phyloP scores from a whole-genome alignment of 2,329 filamentous ascomycete species.

The Colletotrichum tanaceti region DNA sequence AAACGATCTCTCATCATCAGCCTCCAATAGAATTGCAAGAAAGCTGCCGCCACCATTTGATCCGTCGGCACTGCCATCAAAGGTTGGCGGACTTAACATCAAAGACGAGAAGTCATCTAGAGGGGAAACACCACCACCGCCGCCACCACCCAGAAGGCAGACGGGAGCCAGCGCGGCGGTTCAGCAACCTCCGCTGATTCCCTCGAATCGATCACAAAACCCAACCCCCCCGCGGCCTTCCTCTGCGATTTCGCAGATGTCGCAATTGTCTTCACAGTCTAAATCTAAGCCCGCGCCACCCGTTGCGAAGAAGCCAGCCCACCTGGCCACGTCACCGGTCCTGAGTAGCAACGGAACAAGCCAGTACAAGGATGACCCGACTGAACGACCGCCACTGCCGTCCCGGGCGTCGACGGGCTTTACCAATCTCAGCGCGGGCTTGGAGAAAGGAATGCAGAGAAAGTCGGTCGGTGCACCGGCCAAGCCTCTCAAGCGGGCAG shows the following conservation, averaged over 20 bases:
- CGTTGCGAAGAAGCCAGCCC: conserved; percentile 72
- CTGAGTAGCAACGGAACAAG: conserved; percentile 40
- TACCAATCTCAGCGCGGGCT: conserved; percentile 6
- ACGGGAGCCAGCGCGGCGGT: conserved; percentile 36
- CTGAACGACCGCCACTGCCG: conserved; percentile 42
- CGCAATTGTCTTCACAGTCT: conserved; percentile 48
- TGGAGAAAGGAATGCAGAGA: conserved; percentile 14
- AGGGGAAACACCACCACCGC: conserved; percentile 57
- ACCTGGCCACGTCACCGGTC: conserved; percentile 55
- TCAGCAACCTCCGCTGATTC: conserved; percentile 36
- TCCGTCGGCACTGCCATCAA: conserved; percentile 57
- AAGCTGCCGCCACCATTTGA: conserved; percentile 66
- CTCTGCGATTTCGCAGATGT: conserved; percentile 51
- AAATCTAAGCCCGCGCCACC: conserved; percentile 62
- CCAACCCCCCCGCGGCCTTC: conserved; percentile 49
- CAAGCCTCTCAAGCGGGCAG: conserved; percentile 26
- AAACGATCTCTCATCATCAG: conserved; percentile 57
- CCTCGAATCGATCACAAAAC: conserved; percentile 25
- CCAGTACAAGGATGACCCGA: conserved; percentile 39
- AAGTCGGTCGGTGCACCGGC: conserved; percentile 32
- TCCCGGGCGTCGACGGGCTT: conserved; percentile 38
- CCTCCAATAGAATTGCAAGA: conserved; percentile 58
- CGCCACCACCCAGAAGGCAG: conserved; percentile 59
- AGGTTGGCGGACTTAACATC: conserved; percentile 57
- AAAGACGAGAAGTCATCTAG: conserved; percentile 54